Evolutionary conservation across 2,329 filamentous ascomycete species (phyloP), one percentile per base, ranked within the genome.

Genomic region (Chalaropsis thielavioides): DNA sequence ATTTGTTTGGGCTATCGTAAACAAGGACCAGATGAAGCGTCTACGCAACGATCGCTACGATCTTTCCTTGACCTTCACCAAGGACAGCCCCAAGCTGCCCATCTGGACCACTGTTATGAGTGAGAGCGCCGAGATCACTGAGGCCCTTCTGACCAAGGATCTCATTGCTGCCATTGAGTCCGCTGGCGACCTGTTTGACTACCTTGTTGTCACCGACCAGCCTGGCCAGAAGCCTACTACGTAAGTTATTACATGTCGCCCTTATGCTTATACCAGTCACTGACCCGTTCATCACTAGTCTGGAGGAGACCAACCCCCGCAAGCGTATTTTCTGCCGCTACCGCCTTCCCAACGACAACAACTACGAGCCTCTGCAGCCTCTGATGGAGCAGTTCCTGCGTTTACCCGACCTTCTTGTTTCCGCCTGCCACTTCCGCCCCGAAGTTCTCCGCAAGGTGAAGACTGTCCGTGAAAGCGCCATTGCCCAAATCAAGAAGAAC

Each of bases 1-100:
- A 56, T 99, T 97, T 72, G 92, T 99, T 69, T 97, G 89, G 83
- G 92, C 91, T 61, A 76, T 99, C 69, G 92, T 97, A 68, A 90
- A 97, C 82, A 99, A 99, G 83, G 87, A 91, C 71, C 78, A 82
- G 74, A 97, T 99, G 92, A 90, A 89, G 79, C 80, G 84, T 71
- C 82, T 96, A 71, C 88, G 94, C 68, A 89, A 96, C 60, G 90
- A 96, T 68, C 89, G 94, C 71, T 99, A 96, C 77, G 94, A 99
- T 74, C 79, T 96, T 64, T 95, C 90, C 63, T 83, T 99, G 70
- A 96, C 94, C 51, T 85, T 86, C 69, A 96, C 92, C 73, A 96
- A 95, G 81, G 94, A 99, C 72, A 84, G 92, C 76, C 74, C 87
- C 64, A 96, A 95, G 80, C 84, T 99, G 41, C 92, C 94, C 41